phyloP scores from a whole-genome alignment of 345 rosid species.

The Eucalyptus camaldulensis region DNA sequence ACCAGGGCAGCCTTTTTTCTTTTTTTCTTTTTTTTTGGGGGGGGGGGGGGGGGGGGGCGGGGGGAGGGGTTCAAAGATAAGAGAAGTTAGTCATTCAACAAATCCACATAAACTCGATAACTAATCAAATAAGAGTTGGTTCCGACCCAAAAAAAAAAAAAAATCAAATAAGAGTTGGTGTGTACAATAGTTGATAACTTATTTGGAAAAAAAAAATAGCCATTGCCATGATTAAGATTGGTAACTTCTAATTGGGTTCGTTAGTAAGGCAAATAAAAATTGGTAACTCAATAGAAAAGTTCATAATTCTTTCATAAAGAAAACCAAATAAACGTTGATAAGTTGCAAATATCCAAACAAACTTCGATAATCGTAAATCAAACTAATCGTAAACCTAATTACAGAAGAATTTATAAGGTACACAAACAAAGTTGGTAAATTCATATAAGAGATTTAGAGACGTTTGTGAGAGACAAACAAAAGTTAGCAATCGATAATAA shows the following conservation, averaged over 20 bases:
- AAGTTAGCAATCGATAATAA: background rate
- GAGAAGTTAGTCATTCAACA: background rate
- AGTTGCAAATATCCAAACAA: background rate
- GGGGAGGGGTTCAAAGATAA: background rate
- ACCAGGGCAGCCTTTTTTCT: background rate
- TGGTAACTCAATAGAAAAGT: background rate
- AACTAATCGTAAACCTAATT: background rate
- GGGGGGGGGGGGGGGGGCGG: too few relatives aligned
- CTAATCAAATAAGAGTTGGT: background rate
- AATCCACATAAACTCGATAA: background rate
- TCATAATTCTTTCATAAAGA: background rate
- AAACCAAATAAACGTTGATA: background rate
- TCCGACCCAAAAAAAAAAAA: too few relatives aligned
- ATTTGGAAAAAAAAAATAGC: background rate
- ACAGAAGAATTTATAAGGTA: background rate
- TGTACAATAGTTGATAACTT: background rate
- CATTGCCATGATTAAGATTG: background rate
- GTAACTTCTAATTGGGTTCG: background rate
- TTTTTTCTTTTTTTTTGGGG: background rate
- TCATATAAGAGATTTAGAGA: background rate
- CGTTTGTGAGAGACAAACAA: background rate
- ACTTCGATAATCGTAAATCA: background rate
- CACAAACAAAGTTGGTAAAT: background rate
- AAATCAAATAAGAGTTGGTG: background rate
- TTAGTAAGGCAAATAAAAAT: background rate